Evolutionary conservation across 345 rosid species (phyloP), one percentile per base, ranked within the genome.

Genomic region (Pistacia atlantica): DNA sequence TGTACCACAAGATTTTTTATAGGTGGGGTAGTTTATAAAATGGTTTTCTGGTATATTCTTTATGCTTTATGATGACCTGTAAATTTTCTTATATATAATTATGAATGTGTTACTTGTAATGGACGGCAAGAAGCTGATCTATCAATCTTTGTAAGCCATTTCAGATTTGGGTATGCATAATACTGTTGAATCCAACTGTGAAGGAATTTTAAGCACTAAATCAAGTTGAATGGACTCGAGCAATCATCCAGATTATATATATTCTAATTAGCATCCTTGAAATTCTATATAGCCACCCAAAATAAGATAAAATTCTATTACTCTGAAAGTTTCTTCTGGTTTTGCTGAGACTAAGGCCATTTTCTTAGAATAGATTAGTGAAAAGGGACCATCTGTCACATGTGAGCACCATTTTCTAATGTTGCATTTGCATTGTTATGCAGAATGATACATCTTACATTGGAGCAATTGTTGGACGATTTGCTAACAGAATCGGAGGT

Each of bases 401-500:
- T 28, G 49, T 2, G 9, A 14, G 18, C 2, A 16, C 25, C 46
- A 0, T 72, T 48, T 35, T 57, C 7, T 54, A 20, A 8, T 12
- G 2, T 2, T 4, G 1, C 11, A 8, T 51, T 42, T 18, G 46
- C 60, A 58, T 57, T 22, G 62, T 57, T 68, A 17, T 79, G 71
- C 86, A 96, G 98, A 91, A 88, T 12, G 94, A 87, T 80, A 74
- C 86, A 31, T 66, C 89, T 3, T 85, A 83, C 79, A 80, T 96
- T 31, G 99, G 97, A 35, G 84, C 97, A 38, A 85, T 90, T 5
- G 92, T 93, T 68, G 99, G 99, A 37, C 87, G 98, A 28, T 87
- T 93, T 51, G 98, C 95, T 11, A 93, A 96, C 69, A 83, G 98
- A 85, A 92, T 93, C 33, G 87, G 82, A 60, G 85, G 90, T 3